Evolutionary conservation across 2,329 filamentous ascomycete genomes (phyloP), one percentile per base, ranked within the genome.

Genomic region (Fusarium miscanthi): DNA sequence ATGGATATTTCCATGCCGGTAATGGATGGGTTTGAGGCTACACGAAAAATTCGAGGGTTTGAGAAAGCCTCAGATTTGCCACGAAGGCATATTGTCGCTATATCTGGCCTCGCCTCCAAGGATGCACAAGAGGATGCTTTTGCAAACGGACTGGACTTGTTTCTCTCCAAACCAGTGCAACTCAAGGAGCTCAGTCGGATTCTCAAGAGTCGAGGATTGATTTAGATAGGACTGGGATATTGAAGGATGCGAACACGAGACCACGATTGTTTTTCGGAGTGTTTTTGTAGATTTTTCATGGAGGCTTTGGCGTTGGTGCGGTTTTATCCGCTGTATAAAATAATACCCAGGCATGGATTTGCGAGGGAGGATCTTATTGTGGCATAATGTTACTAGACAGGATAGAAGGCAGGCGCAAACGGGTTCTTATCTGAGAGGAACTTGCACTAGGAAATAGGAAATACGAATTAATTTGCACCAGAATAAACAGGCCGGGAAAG

Each of bases 1-100:
- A 85, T 83, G 75, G 88, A 90, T 66, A 85, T 89, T 8, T 88
- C 84, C 60, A 90, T 90, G 88, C 88, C 88, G 1, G 78, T 89
- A 12, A 85, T 90, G 75, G 85, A 90, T 67, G 86, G 86, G 0
- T 83, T 88, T 8, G 85, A 85, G n/a, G 84, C 85, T 0, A 88
- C 87, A 3, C 80, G 84, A 4, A 79, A 81, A 31, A 88, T 89
- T 23, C 82, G 88, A 3, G 80, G 81, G 1, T 81, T 86, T 31
- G 88, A 90, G 74, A 79, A 81, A 11, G 80, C 85, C 80, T 14
- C 78, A 79, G 3, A 75, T 86, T 1, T 69, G 23, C 51, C 79
- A 1, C 83, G 84, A 1, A 83, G 83, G 2, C 81, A 82, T 2
- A 84, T 89, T 16, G 85, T 89, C 35, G 87, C 87, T 0, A 79